A percentile compares a stretch with the other conserved stretches of the same genome.
Conservation (phyloP, 306 rosid genomes). For the Mimosa bimucronata region DNA sequence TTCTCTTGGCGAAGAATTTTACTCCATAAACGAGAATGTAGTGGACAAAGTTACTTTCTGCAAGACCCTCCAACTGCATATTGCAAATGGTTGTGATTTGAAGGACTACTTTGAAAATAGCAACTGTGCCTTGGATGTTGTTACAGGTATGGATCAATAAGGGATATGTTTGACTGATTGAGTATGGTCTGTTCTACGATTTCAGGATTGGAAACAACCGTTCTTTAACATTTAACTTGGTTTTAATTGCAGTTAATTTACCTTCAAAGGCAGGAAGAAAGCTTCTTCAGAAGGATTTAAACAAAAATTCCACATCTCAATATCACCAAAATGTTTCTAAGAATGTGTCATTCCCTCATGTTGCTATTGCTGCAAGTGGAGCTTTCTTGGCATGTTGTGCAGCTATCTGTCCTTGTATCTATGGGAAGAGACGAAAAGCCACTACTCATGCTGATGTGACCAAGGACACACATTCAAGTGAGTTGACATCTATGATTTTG, state of each 20-base stretch:
- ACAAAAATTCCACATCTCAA: slow-evolving; percentile 33
- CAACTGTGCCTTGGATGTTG: slow-evolving; percentile 49
- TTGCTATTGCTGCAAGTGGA: slow-evolving; percentile 64
- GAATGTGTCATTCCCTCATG: slow-evolving; percentile 30
- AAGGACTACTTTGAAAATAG: slow-evolving; percentile 49
- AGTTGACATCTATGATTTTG: slow-evolving; percentile 41
- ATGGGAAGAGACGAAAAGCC: slow-evolving; percentile 53
- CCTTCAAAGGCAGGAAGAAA: slow-evolving; percentile 63
- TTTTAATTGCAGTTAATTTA: slow-evolving; percentile 52
- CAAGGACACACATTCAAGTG: slow-evolving; percentile 73
- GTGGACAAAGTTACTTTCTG: slow-evolving; percentile 65
- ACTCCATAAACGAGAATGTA: slow-evolving; percentile 60
- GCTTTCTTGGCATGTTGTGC: slow-evolving; percentile 65
- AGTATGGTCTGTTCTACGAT: slow-evolving; percentile 17
- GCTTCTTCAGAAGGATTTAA: slow-evolving; percentile 51
- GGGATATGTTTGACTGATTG: slow-evolving; percentile 22
- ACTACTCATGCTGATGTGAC: slow-evolving; percentile 50
- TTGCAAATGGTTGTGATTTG: slow-evolving; percentile 61
- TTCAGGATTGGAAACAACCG: neutral
- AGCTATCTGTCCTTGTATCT: slow-evolving; percentile 81
- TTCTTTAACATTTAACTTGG: slow-evolving; percentile 28
- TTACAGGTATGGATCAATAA: slow-evolving; percentile 52
- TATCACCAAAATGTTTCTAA: slow-evolving; percentile 26
- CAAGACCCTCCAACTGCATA: slow-evolving; percentile 52
- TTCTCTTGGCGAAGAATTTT: slow-evolving; percentile 56